Percentiles rank a stretch among this genome's conserved stretches.
Conservation (phyloP, 1,284 basidiomycete genomes). For the Ganoderma resinaceum region DNA sequence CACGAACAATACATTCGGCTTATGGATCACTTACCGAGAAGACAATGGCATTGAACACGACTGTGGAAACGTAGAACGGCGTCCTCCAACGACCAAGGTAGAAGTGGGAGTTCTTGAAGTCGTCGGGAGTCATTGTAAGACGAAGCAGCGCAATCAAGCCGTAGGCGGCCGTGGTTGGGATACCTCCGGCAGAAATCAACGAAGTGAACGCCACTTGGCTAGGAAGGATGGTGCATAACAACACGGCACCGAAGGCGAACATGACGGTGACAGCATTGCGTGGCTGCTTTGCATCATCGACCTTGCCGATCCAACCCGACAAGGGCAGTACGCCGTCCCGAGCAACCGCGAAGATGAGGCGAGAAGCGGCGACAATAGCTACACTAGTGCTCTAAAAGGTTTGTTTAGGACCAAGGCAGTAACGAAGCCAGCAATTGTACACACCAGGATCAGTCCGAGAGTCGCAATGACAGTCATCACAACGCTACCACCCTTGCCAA, state of each 20-base stretch:
- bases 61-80: constrained; percentile 72
- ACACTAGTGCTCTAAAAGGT: constrained; percentile 78
- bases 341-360: constrained; percentile 86
- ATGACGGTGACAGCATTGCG: constrained; percentile 85
- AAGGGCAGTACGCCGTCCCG: constrained; percentile 87
- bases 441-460: constrained; percentile 78
- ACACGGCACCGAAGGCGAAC: constrained; percentile 70
- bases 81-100: constrained; percentile 69
- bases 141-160: constrained; percentile 78
- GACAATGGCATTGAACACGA: constrained; percentile 75
- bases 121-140: constrained; percentile 75
- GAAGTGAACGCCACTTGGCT: constrained; percentile 89
- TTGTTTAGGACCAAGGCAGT: constrained; percentile 10
- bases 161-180: constrained; percentile 86
- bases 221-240: constrained; percentile 86
- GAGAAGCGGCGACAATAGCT: constrained; percentile 83
- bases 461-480: constrained; percentile 87
- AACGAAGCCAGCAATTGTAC: constrained; percentile 28
- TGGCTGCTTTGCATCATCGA: constrained; percentile 75
- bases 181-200: constrained; percentile 80
- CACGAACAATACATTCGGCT: too few relatives aligned
- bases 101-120: constrained; percentile 76
- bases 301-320: constrained; percentile 80
- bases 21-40: constrained; percentile 63
- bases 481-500: constrained; percentile 77